Percentiles rank a stretch among this genome's conserved stretches.
Evolutionary conservation across 495 filamentous ascomycete genomes (phyloP).

Genomic region (Lichenothelia convexa): DNA sequence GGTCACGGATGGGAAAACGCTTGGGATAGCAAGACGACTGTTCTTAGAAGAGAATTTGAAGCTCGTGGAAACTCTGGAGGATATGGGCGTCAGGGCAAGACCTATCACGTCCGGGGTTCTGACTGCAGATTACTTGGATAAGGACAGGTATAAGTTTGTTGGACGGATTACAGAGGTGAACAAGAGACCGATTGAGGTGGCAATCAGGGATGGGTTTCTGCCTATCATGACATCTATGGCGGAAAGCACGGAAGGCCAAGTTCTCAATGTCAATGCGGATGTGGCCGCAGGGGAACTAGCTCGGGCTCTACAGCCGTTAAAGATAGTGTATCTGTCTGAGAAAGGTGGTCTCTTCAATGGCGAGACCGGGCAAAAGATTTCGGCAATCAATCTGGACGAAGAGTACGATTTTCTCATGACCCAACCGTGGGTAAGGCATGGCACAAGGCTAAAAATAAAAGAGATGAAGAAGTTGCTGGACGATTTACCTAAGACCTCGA

Average conservation of each 20-base stretch:
- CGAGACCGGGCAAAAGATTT: slow-evolving; percentile 87
- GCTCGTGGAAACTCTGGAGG: slow-evolving; percentile 78
- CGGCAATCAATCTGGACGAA: slow-evolving; percentile 92
- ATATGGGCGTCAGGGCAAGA: slow-evolving; percentile 75
- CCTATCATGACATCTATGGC: slow-evolving; percentile 96
- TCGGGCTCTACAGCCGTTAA: slow-evolving; percentile 73
- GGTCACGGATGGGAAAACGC: slow-evolving; percentile 88
- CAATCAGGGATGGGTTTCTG: slow-evolving; percentile 80
- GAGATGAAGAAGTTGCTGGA: slow-evolving; percentile 91
- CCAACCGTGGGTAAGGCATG: slow-evolving; percentile 91
- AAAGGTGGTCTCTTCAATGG: slow-evolving; percentile 94
- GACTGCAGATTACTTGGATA: slow-evolving; percentile 84
- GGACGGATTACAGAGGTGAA: slow-evolving; percentile 92
- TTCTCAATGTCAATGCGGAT: slow-evolving; percentile 95
- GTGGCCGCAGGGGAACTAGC: slow-evolving; percentile 90
- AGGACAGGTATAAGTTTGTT: slow-evolving; percentile 83
- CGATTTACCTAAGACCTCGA: slow-evolving; percentile 74
- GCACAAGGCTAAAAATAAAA: slow-evolving; percentile 93
- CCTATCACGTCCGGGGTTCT: slow-evolving; percentile 91
- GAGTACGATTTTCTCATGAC: slow-evolving; percentile 91
- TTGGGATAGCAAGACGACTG: slow-evolving; percentile 73
- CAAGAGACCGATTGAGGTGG: slow-evolving; percentile 75
- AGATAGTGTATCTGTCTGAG: slow-evolving; percentile 96
- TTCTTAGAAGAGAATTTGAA: slow-evolving; percentile 96
- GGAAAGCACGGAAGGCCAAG: slow-evolving; percentile 80